Evolutionary conservation across 805 yeast species (phyloP), one percentile per base, ranked within the genome.

Genomic region (Millerozyma miso): DNA sequence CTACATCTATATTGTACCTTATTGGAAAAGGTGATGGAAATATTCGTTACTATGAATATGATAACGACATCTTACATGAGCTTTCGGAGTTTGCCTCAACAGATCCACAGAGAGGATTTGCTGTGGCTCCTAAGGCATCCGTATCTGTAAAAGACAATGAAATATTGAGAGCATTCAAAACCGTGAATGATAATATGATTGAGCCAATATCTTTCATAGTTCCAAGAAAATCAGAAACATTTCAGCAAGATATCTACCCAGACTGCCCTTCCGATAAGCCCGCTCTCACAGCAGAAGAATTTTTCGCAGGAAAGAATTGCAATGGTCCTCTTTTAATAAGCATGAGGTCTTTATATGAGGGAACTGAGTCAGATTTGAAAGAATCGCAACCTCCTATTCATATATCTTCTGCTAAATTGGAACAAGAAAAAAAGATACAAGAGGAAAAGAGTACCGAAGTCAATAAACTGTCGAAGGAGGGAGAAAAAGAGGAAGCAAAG

Each of bases 21-120:
- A 98, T 96, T 26, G 99, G 99, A 53, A 91, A 93, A 65, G 97
- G 97, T 63, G 99, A 93, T 63, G 98, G 98, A 55, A 93, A 91
- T 62, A 88, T 93, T 56, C 86, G 97, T 58, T 91, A 91, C 67
- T 93, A 72, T 59, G 99, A 93, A 70, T 88, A 78, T 62, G 88
- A 82, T 48, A 80, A 86, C 55, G 97, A 91, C 56, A 85, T 82
- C 55, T 73, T 93, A 43, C 82, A 74, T 64, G 88, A 85, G 53
- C 68, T 93, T 46, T 86, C 96, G n/a, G 97, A 91, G 61, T 93
- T 77, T 63, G 82, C 83, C 47, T 88, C 97, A 3, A 78, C 81
- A 2, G 95, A 88, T 29, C 93, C 99, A 2, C 99, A 93, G 73
- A 85, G 99, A 63, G 99, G 99, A 1, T 82, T 91, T 59, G 95